Evolutionary conservation across 495 filamentous ascomycete genomes (phyloP).

Genomic region (Astrocystis sublimbata): DNA sequence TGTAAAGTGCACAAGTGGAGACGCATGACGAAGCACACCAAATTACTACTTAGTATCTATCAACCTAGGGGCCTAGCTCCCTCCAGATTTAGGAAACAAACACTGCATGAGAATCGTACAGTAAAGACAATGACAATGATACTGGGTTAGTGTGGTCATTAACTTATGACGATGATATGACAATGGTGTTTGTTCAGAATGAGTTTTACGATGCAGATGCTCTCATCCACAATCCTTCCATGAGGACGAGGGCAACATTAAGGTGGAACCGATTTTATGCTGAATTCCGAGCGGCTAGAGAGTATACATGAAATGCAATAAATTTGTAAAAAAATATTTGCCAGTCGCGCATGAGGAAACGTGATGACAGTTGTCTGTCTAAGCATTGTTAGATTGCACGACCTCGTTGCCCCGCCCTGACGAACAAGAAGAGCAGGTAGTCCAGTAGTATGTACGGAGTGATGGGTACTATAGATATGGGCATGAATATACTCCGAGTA

Average conservation of each 20-base stretch:
- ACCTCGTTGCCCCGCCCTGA: constrained; percentile 1
- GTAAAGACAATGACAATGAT: no score
- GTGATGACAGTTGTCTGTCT: constrained; percentile 6
- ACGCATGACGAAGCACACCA: not conserved
- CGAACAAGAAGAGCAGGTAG: not conserved
- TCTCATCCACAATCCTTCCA: no score
- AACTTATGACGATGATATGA: no score
- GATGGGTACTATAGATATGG: not conserved
- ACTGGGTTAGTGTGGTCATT: no score
- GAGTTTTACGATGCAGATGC: no score
- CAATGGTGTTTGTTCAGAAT: no score
- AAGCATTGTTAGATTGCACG: not conserved
- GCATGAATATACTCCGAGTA: not conserved
- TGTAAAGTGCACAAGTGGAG: constrained; percentile 5
- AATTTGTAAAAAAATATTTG: not conserved
- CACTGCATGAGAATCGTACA: not conserved
- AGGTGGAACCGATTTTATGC: not conserved
- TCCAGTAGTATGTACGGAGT: not conserved
- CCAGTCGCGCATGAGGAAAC: not conserved
- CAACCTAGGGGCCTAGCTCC: no score
- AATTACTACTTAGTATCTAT: no score
- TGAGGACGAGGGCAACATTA: no score
- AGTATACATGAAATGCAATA: no score
- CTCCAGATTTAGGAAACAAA: constrained; percentile 1
- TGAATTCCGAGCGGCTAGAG: not conserved